These are phyloP conservation scores for Clavispora asparagi DNA, from an alignment of 805 yeast genomes.

Conservation along the genomic window DNA sequence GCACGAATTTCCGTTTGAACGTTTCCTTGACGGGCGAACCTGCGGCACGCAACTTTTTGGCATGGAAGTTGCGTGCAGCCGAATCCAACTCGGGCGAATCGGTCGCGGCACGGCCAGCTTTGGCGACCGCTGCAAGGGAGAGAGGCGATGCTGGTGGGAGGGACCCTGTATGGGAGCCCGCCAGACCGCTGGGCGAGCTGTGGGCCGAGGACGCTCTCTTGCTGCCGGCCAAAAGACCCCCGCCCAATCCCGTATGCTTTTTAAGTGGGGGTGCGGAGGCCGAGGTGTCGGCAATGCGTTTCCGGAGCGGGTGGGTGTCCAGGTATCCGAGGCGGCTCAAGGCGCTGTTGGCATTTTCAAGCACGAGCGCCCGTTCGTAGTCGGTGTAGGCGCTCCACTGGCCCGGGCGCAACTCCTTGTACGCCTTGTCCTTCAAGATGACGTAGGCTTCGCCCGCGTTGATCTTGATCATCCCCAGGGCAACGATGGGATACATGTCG, in stretches of 20 bases:
- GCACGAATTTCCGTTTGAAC: conserved; percentile 1
- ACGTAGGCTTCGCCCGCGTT: conserved; percentile 3
- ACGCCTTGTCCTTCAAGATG: conserved; percentile 36
- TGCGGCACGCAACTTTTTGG: conserved; percentile 4
- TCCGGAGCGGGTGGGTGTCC: conserved; percentile 40
- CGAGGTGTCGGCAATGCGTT: conserved; percentile 20
- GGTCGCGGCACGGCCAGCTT: conserved; percentile 15
- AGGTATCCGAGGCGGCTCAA: conserved; percentile 38
- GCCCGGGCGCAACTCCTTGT: conserved; percentile 38
- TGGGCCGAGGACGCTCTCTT: conserved; percentile 9
- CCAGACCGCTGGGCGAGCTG: conserved; percentile 3
- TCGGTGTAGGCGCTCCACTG: conserved; percentile 27
- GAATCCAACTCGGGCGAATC: conserved; percentile 16
- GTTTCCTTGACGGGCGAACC: conserved; percentile 12
- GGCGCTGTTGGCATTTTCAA: conserved; percentile 32
- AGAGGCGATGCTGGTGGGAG: conserved; percentile 3
- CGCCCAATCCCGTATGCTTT: conserved; percentile 21
- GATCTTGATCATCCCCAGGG: conserved; percentile 7
- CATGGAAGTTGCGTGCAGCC: neutral
- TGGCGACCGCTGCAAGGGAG: conserved; percentile 1
- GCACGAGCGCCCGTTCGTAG: conserved; percentile 26
- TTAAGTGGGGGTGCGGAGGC: conserved; percentile 5
- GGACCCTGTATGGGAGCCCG: conserved; percentile 1
- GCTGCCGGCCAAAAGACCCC: conserved; percentile 18
- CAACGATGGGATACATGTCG: conserved; percentile 20